Percentiles rank a stretch among this genome's conserved stretches.
phyloP scores from a whole-genome alignment of 441 rosid species.

The Eugenia klotzschiana region DNA sequence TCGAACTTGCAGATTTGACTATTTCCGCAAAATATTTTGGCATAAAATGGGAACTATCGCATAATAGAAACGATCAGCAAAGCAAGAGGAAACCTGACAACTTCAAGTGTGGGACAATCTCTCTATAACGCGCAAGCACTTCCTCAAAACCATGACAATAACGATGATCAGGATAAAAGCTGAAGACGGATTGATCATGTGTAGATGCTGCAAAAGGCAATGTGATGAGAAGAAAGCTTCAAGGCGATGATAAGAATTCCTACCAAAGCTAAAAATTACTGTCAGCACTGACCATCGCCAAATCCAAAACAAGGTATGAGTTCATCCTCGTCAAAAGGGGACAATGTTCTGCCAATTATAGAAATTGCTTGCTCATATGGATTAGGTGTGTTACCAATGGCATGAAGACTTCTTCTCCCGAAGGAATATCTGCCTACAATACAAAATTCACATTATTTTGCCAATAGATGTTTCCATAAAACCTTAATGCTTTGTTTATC shows the following conservation, averaged over 20 bases:
- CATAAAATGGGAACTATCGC: neutral
- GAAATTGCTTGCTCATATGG: constrained; percentile 91
- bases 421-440: constrained; percentile 56
- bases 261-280: neutral
- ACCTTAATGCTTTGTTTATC: neutral
- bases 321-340: constrained; percentile 83
- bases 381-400: constrained; percentile 43
- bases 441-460: neutral
- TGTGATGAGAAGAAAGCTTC: constrained; percentile 1
- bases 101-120: constrained; percentile 58
- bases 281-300: constrained; percentile 63
- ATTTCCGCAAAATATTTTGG: neutral
- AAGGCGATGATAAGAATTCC: neutral
- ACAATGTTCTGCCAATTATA: constrained; percentile 64
- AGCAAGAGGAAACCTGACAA: constrained; percentile 42
- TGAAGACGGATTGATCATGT: constrained; percentile 61
- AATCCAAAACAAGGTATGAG: constrained; percentile 90
- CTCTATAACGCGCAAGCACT: constrained; percentile 54
- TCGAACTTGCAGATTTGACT: neutral
- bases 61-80: neutral
- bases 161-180: constrained; percentile 55
- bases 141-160: constrained; percentile 69
- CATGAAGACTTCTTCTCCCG: constrained; percentile 62
- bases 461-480: neutral
- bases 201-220: constrained; percentile 44